Base-by-base conservation (phyloP, 345 rosid genomes). In the Pugionium dolabratum region DNA sequence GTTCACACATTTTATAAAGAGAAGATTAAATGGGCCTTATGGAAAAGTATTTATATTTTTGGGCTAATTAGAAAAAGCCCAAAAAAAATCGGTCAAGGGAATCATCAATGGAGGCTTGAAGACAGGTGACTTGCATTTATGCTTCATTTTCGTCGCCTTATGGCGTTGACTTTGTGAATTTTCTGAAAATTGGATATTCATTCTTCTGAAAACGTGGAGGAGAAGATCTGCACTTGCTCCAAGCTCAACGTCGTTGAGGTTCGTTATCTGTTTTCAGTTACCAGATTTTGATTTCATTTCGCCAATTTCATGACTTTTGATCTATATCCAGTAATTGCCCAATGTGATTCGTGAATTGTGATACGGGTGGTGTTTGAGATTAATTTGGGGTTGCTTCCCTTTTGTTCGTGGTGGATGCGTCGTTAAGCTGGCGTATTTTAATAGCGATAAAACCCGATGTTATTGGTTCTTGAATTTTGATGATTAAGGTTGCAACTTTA, bases 181-280 rank as follows among this genome's bases (percentile, higher is more conserved):
- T 42, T 40, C 29, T 7, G 29, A 6, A 28, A 10, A 58, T 42
- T 43, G 43, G 35, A 35, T 2, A 50, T 72, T 35, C 54, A 43
- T 41, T 28, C 27, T 47, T 59, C 70, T 57, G 26, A 31, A 27
- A 64, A 28, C 40, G 60, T 31, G 52, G 64, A 56, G n/a, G 8
- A 50, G 33, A 64, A 11, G 60, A 57, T 50, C 66, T 72, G 54
- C 76, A 64, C 50, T 64, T 56, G 11, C 10, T 39, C 32, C 57
- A 9, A 48, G 25, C 29, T 64, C 40, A 35, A 25, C 59, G 34
- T 56, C 34, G 1, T 58, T 25, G 9, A 36, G 71, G 71, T 72
- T 64, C 28, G 42, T 8, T 52, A 28, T 62, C 33, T 43, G 26
- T 36, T 54, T 2, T 42, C 36, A 34, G 59, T 52, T 28, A n/a